These are phyloP conservation scores for Dioscorea zingiberensis DNA, from an alignment of 106 monocot genomes.

Conservation along the genomic window DNA sequence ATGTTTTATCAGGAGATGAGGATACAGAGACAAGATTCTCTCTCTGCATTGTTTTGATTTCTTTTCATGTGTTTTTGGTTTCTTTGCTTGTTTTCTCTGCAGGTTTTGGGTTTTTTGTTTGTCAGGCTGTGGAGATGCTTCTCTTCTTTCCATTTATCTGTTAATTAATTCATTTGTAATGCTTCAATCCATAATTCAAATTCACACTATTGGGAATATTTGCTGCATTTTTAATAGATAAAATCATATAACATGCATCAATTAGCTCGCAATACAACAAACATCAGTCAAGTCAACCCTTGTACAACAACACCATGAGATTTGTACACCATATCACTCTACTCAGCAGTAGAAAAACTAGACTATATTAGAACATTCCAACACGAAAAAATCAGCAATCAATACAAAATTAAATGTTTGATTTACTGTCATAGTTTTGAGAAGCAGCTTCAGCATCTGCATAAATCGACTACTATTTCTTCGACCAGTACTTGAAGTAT, in stretches of 20 bases:
- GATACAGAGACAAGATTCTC: constrained; percentile 47
- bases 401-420: background rate
- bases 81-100: background rate
- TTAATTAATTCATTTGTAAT: background rate
- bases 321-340: too few species aligned
- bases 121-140: background rate
- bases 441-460: constrained; percentile 1
- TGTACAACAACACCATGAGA: too few species aligned
- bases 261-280: too few species aligned
- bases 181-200: background rate
- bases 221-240: too few species aligned
- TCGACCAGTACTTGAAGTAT: constrained; percentile 52
- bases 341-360: background rate
- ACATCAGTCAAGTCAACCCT: too few species aligned
- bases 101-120: background rate
- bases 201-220: too few species aligned
- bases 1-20: constrained; percentile 71
- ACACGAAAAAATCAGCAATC: too few species aligned
- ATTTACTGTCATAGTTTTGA: background rate
- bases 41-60: constrained; percentile 19
- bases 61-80: constrained; percentile 6
- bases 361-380: background rate
- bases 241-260: too few species aligned
- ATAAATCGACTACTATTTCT: constrained; percentile 53
- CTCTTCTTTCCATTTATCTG: too few species aligned